phyloP scores from a whole-genome alignment of 108 stramenopile species.

The Nannochloropsis gaditana region DNA sequence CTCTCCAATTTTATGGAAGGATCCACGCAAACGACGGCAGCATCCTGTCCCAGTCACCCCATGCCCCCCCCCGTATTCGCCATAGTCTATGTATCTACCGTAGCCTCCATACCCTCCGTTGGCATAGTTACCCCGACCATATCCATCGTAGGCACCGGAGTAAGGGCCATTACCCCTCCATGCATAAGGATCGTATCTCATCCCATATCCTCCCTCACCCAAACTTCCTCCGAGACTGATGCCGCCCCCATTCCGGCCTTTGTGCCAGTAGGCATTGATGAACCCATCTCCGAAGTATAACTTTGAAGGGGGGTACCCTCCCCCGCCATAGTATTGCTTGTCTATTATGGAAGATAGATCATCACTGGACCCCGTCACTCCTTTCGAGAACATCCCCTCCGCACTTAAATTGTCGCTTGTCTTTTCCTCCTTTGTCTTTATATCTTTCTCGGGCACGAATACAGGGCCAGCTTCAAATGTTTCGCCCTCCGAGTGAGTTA shows the following conservation, averaged over 20 bases:
- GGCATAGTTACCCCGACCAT: too few species aligned
- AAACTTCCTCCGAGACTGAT: background rate
- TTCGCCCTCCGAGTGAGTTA: too few species aligned
- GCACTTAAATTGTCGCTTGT: too few species aligned
- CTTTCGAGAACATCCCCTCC: too few species aligned
- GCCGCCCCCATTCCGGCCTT: background rate
- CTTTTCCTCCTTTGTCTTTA: too few species aligned
- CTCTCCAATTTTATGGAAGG: background rate
- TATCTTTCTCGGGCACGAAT: too few species aligned
- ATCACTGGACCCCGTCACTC: too few species aligned
- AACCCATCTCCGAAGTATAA: background rate
- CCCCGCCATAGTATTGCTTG: background rate
- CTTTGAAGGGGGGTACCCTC: background rate
- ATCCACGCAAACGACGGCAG: constrained; percentile 4
- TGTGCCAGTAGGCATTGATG: background rate
- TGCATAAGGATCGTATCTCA: too few species aligned
- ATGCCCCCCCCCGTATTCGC: background rate
- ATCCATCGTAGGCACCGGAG: too few species aligned
- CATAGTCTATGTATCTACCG: background rate
- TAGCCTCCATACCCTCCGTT: background rate
- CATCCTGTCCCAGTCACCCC: background rate
- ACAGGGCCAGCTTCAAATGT: too few species aligned
- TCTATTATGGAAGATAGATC: background rate
- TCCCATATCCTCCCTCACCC: background rate
- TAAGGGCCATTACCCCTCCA: too few species aligned